Percentiles rank a stretch among this genome's conserved stretches.
Evolutionary conservation across 2,329 filamentous ascomycete genomes (phyloP).

Genomic region (Thelonectria rubi): DNA sequence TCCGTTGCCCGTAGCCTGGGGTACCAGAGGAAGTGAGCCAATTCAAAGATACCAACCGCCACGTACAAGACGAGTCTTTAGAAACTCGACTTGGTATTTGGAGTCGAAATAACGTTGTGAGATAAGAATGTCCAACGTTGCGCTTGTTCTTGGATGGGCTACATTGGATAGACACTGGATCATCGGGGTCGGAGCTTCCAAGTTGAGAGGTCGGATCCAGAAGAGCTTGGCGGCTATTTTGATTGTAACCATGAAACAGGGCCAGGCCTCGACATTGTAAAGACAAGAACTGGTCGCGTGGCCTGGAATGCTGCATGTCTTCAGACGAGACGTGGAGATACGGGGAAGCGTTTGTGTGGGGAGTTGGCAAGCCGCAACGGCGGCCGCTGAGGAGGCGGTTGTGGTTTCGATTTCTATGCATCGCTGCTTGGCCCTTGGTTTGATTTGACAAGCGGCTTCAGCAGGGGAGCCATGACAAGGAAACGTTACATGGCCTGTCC

Average conservation of each 20-base stretch:
- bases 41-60: no score
- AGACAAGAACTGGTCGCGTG: neutral
- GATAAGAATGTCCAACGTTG: neutral
- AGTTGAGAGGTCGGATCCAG: neutral
- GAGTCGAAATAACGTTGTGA: neutral
- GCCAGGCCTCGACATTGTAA: neutral
- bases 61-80: neutral
- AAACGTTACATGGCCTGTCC: conserved; percentile 18
- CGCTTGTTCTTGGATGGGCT: neutral
- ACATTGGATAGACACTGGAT: no score
- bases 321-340: neutral
- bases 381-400: neutral
- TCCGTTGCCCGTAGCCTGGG: no score
- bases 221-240: neutral
- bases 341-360: neutral
- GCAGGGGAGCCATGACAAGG: conserved; percentile 3
- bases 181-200: neutral
- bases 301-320: neutral
- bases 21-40: no score
- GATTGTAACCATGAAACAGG: conserved; percentile 8
- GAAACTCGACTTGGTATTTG: neutral
- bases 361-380: neutral
- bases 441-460: neutral
- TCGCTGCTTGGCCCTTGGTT: neutral
- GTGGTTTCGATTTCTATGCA: neutral